Base-by-base conservation (phyloP, 345 rosid species). In the Eucalyptus tenuipes region DNA sequence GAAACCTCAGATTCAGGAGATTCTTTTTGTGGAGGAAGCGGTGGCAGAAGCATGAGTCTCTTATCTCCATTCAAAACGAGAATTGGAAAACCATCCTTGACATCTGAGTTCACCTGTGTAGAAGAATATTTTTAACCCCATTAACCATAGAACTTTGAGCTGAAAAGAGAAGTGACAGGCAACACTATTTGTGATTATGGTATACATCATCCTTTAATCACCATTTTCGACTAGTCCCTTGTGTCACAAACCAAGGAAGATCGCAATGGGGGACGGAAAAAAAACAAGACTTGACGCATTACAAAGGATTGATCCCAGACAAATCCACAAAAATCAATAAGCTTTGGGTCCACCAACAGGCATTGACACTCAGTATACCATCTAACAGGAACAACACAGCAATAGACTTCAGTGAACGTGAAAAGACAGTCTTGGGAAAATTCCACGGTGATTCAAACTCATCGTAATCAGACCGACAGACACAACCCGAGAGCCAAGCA, bases 61-160 rank as follows among this genome's bases (percentile, higher is more conserved):
- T 93, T 95, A 91, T 92, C 94, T 42, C 94, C 98, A 91, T 93
- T 91, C 44, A 96, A 91, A 57, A 90, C 93, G 87, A 96, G 95
- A 89, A 96, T 93, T 87, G 99, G 98, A 90, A 94, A 91, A 92
- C 88, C 90, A 66, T 90, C 90, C 86, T 89, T 87, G 89, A 79
- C 89, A 86, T 90, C 93, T 5, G 93, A 89, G 87, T 86, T 88
- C 66, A 93, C 95, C 98, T 96, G 92, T 88, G 88, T 66, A 85
- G 37, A 55, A 75, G 88, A 66, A 84, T 37, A 87, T 7, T 20
- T 64, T 90, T 31, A 64, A 79, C 52, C 85, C 33, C 40, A 86
- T n/a, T 57, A 50, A 91, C 40, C 37, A 53, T 25, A 68, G 49
- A 75, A 45, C 42, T 29, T 75, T 37, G 82, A 90, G 52, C 25